These are phyloP conservation scores for Globisporangium spiculum DNA, from an alignment of 352 stramenopile genomes.

Conservation along the genomic window DNA sequence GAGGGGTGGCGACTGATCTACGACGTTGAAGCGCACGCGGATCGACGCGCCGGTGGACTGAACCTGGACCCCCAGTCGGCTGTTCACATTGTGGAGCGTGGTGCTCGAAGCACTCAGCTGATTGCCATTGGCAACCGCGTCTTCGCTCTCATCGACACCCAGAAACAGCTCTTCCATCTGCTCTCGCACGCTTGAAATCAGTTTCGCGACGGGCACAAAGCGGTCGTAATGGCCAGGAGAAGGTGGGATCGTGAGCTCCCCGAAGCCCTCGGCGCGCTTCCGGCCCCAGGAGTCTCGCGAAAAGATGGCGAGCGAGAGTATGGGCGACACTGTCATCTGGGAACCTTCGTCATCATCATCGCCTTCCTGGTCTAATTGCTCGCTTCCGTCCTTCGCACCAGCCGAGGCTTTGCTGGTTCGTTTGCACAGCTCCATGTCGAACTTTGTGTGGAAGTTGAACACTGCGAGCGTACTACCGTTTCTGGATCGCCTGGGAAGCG, in stretches of 20 bases:
- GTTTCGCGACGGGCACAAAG: constrained; percentile 35
- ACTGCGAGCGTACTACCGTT: neutral
- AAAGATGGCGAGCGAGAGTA: constrained; percentile 37
- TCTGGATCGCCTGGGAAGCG: neutral
- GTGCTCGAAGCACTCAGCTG: constrained; percentile 7
- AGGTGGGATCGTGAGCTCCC: constrained; percentile 31
- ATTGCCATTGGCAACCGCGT: neutral
- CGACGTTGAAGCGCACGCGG: constrained; percentile 42
- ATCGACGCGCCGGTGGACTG: constrained; percentile 34
- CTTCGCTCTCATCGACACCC: constrained; percentile 29
- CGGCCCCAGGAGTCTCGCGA: constrained; percentile 48
- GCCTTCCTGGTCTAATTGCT: neutral
- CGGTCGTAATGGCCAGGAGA: constrained; percentile 32
- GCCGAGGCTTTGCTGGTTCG: neutral
- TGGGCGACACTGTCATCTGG: constrained; percentile 9
- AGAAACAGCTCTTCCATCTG: constrained; percentile 69
- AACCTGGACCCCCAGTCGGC: constrained; percentile 33
- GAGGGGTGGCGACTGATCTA: constrained; percentile 11
- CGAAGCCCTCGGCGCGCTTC: constrained; percentile 33
- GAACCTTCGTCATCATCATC: neutral
- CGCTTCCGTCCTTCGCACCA: neutral
- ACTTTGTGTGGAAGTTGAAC: constrained; percentile 18
- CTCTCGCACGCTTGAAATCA: constrained; percentile 30
- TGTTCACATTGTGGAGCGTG: constrained; percentile 20
- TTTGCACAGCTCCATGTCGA: constrained; percentile 18